Base-by-base conservation (phyloP, 495 filamentous ascomycete species). In the Clavariopsis aquatica region DNA sequence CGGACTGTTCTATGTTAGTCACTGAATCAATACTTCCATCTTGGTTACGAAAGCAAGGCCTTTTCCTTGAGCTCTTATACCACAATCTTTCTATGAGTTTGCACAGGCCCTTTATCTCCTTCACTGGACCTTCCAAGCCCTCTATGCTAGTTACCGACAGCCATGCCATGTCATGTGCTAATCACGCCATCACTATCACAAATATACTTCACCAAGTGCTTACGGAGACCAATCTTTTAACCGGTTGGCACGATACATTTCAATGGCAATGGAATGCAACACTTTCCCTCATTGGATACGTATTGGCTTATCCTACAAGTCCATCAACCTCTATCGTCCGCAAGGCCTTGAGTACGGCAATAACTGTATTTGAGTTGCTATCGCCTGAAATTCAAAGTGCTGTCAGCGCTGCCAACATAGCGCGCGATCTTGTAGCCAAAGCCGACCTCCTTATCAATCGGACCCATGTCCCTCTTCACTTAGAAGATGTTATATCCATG, bases 211-310 rank as follows among this genome's bases (percentile, higher is more conserved):
- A 81, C 56, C 82, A 86, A 60, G 67, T 80, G 1, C 65, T 85
- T 8, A 67, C 72, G 0, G 69, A 73, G 22, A 82, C 80, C 5
- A 65, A 72, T 15, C 65, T 83, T 47, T 72, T 85, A 0, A 66
- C 68, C 10, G 80, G 81, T 4, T 83, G 80, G 78, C 74, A 80
- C 57, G 79, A 82, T 61, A 76, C 73, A 1, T 84, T 80, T 46
- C 78, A 81, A 24, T 82, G 74, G 68, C 79, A 82, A 64, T 84
- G 82, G 81, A 82, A 83, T 52, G 77, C 80, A 2, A 69, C 78
- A 20, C 75, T 84, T 60, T 75, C 81, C 2, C 65, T 84, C 6
- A 68, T 84, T 15, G 83, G 80, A 4, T 85, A 80, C 49, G 57
- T 79, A 4, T 58, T 84, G 0, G 79, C 77, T 0, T 79, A 77